Evolutionary conservation across 345 rosid species (phyloP).

Genomic region (Eucalyptus rudis): DNA sequence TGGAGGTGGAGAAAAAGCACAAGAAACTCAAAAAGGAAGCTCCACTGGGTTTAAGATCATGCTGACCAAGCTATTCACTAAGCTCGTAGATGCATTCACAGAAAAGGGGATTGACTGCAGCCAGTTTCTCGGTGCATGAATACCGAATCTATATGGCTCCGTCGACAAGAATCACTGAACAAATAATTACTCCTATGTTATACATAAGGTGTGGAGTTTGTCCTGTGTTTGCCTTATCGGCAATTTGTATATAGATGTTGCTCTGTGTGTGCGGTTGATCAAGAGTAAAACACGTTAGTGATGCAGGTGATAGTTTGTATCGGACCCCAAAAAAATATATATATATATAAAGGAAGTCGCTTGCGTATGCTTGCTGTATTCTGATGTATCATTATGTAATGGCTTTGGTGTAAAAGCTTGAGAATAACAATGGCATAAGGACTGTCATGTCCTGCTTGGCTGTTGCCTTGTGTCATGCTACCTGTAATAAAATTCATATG

Average conservation of each 20-base stretch:
- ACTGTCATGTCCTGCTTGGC: not conserved
- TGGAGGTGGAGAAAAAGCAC: not conserved
- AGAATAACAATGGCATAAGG: not conserved
- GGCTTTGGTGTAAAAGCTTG: not conserved
- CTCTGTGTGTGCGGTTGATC: not conserved
- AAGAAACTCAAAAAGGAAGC: slow-evolving; percentile 24
- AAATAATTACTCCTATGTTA: not conserved
- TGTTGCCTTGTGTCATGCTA: not conserved
- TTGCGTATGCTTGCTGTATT: not conserved
- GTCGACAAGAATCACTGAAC: not conserved
- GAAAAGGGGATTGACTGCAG: slow-evolving; percentile 57
- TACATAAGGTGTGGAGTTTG: not conserved
- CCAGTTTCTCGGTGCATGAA: slow-evolving; percentile 4
- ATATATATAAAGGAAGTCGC: not conserved
- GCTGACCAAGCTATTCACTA: slow-evolving; percentile 74
- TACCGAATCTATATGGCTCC: not conserved
- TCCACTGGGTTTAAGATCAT: slow-evolving; percentile 94
- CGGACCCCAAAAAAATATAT: not conserved
- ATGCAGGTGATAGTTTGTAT: not conserved
- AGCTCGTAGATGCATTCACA: slow-evolving; percentile 63
- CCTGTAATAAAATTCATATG: not conserved
- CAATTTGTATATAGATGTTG: not conserved
- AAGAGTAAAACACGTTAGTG: not conserved
- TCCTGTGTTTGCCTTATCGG: not conserved
- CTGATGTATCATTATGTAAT: not conserved